These are phyloP conservation scores for Cyanodermella asteris DNA, from an alignment of 2,329 filamentous ascomycete species.

Conservation along the genomic window DNA sequence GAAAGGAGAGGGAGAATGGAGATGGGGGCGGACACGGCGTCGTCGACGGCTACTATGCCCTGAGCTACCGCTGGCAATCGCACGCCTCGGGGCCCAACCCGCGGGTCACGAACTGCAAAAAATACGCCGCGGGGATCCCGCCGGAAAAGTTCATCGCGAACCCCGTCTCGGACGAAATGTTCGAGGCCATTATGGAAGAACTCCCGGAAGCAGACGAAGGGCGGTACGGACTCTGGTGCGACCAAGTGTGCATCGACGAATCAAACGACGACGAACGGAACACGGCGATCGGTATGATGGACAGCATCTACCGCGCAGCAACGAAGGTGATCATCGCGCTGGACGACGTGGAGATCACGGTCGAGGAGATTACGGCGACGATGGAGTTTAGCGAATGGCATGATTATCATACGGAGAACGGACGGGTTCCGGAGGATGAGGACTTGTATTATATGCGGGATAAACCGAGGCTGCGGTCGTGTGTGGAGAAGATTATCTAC, in stretches of 20 bases:
- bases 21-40: conserved; percentile 15
- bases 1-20: neutral
- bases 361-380: neutral
- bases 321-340: conserved; percentile 19
- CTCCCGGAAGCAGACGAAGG: conserved; percentile 12
- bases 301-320: conserved; percentile 20
- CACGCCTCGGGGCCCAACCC: conserved; percentile 11
- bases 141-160: too few species aligned
- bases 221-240: conserved; percentile 24
- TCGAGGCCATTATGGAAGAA: conserved; percentile 20
- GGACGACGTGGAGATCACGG: conserved; percentile 17
- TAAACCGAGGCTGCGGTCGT: conserved; percentile 15
- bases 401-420: neutral
- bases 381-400: neutral
- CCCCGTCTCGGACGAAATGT: conserved; percentile 12
- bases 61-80: conserved; percentile 21
- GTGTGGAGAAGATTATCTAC: conserved; percentile 17
- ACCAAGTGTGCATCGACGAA: conserved; percentile 23
- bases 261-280: conserved; percentile 18
- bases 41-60: too few species aligned
- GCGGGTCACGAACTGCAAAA: conserved; percentile 18
- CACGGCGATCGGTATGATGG: conserved; percentile 19
- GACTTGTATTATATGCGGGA: conserved; percentile 8
- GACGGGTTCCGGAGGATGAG: too few species aligned
- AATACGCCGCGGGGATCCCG: neutral